Conservation (phyloP, 805 yeast species). For the Pichia rugopelliculosa region DNA sequence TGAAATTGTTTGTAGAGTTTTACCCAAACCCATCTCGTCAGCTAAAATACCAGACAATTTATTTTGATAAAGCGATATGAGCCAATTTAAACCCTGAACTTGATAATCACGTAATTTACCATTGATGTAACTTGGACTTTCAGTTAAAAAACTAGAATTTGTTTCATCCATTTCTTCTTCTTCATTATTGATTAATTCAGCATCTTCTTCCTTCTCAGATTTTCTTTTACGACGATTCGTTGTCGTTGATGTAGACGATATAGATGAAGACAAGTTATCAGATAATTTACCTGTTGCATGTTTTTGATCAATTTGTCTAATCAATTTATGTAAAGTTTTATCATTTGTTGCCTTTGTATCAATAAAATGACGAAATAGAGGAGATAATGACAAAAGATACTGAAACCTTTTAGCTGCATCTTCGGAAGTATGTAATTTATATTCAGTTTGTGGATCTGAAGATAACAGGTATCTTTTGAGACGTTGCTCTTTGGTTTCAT, state of each 20-base stretch:
- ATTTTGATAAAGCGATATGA: conserved; percentile 81
- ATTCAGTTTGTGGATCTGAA: conserved; percentile 51
- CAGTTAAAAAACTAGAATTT: conserved; percentile 68
- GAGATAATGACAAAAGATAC: conserved; percentile 75
- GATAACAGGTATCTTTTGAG: conserved; percentile 42
- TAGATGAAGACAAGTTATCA: conserved; percentile 13
- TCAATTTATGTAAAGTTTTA: conserved; percentile 53
- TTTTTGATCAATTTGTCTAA: conserved; percentile 50
- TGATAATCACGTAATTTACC: conserved; percentile 88
- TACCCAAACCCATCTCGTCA: conserved; percentile 98
- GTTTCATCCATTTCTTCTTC: conserved; percentile 59
- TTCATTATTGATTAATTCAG: conserved; percentile 80
- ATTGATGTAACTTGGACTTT: conserved; percentile 69
- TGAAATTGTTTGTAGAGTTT: conserved; percentile 89
- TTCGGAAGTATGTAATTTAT: conserved; percentile 38
- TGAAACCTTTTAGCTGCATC: conserved; percentile 75
- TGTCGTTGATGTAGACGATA: background rate
- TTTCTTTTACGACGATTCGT: conserved; percentile 55
- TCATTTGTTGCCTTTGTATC: conserved; percentile 77
- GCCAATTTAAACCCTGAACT: conserved; percentile 93
- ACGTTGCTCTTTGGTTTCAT: conserved; percentile 32
- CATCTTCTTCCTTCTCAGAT: conserved; percentile 94
- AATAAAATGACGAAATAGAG: conserved; percentile 80
- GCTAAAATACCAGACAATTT: conserved; percentile 89
- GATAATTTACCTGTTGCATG: conserved; percentile 31